Base-by-base conservation (phyloP, 1,139 yeast species). In the Hemisphaericaspora xylanilytica region DNA sequence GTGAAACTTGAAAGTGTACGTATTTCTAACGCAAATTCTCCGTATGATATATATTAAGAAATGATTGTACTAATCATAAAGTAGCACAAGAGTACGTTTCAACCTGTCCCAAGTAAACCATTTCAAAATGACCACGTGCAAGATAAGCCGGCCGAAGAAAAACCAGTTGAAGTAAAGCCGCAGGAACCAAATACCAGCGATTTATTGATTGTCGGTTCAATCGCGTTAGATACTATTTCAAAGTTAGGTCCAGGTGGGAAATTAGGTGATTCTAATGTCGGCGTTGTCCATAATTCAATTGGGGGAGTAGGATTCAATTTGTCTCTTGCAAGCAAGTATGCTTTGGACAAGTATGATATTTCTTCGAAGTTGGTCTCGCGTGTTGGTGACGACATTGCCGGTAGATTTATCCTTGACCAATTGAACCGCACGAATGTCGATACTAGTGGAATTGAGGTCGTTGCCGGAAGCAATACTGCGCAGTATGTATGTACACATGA, bases 261-360 rank as follows among this genome's bases (percentile, higher is more conserved):
- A 16, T 49, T 75, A 48, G 64, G 67, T 4, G 94, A 92, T 41
- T 87, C 96, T 1, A 85, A 85, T 46, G 92, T 94, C 0, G 92
- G 94, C 0, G 55, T 51, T 1, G 70, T 78, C 1, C 51, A 59
- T 2, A 70, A 80, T 5, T 70, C 85, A 0, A 58, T 86, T 8
- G 96, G 96, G 0, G 96, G 96, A 0, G 96, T 88, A 1, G 96
- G 88, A 0, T 81, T 75, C 53, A 89, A 88, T 52, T 80, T 87
- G 13, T 80, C 86, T 0, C 54, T 76, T 14, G 92, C 94, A 0
- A 55, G 65, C 39, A 42, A 47, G 27, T 65, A 63, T 40, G 51
- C 58, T 5, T 58, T 67, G 1, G 50, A 52, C 13, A 49, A 53
- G 4, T 47, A 56, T 9, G 36, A 38, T 26, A 39, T 46, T 2